Evolutionary conservation across 495 filamentous ascomycete species (phyloP), one percentile per base, ranked within the genome.

Genomic region (Penicillium taxi): DNA sequence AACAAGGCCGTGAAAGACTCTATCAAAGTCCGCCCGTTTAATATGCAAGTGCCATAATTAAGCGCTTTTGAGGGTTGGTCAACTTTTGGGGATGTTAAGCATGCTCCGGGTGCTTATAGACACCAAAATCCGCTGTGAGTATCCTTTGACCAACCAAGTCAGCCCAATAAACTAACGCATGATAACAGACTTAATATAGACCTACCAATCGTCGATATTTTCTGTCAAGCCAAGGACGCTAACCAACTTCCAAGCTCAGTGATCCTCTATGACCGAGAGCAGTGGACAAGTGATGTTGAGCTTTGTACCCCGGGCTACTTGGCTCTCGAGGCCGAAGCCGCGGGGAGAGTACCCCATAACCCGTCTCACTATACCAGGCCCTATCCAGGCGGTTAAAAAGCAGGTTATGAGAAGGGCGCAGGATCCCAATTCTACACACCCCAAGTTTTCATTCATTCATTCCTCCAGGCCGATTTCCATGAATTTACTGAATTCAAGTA

Each of bases 201-300:
- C 36, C 36, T 39, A 39, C 36, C 36, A 20, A 12, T 39, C 20
- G 9, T 39, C 26, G 36, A 39, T 39, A 39, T 32, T 25, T 27
- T 39, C 36, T 39, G 36, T 39, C n/a, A n/a, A n/a, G n/a, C n/a
- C n/a, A n/a, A 40, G 37, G 37, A 26, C 4, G 37, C 9, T 40
- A 21, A 40, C 37, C 5, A 40, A 33, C 37, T 33, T 26, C 29
- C 37, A 33, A 26, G 33, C 6, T n/a, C 37, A 20, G 33, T 40
- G 37, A 1, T 12, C 8, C 11, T 40, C 2, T 40, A 15, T 33
- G 21, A 40, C 13, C 37, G 37, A 40, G 29, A 40, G 37, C 37
- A 40, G 22, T 40, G 37, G 37, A 40, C 16, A 6, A 27, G 17
- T 17, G 37, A 40, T 40, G 22, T 40, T 19, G 37, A 40, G 29